Conservation (phyloP, 73 alveolate genomes). For the Symbiodinium natans region DNA sequence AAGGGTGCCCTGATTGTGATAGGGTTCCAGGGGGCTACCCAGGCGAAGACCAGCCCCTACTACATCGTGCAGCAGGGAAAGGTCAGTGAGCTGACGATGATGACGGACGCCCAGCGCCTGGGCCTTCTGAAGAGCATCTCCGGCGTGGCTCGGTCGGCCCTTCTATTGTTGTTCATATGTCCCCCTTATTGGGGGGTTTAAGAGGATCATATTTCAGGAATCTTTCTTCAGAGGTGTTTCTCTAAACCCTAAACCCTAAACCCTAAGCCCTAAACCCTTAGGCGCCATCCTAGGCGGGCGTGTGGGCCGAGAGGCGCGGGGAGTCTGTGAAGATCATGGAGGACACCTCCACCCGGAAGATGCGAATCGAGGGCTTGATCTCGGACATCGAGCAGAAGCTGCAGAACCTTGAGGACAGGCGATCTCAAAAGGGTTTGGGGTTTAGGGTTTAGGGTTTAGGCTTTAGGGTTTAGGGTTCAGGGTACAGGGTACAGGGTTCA, state of each 20-base stretch:
- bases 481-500: no score
- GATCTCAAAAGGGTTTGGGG: no score
- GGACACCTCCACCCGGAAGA: constrained; percentile 28
- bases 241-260: background rate
- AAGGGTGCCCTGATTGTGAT: no score
- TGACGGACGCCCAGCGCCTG: constrained; percentile 88
- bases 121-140: constrained; percentile 44
- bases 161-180: background rate
- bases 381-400: constrained; percentile 76
- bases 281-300: constrained; percentile 87
- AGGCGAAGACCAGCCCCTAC: constrained; percentile 89
- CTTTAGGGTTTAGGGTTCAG: no score
- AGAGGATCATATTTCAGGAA: no score
- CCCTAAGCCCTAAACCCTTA: background rate
- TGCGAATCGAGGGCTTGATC: constrained; percentile 53
- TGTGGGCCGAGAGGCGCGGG: constrained; percentile 83
- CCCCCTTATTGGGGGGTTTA: background rate
- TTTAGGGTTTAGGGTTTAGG: no score
- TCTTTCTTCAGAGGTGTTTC: no score
- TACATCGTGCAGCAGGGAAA: constrained; percentile 36
- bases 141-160: background rate
- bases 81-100: constrained; percentile 93
- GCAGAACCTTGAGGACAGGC: constrained; percentile 34
- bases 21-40: constrained; percentile 57
- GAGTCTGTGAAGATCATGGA: constrained; percentile 93